Conservation (phyloP, 768 basidiomycete species). For the Termitomyces heimii region DNA sequence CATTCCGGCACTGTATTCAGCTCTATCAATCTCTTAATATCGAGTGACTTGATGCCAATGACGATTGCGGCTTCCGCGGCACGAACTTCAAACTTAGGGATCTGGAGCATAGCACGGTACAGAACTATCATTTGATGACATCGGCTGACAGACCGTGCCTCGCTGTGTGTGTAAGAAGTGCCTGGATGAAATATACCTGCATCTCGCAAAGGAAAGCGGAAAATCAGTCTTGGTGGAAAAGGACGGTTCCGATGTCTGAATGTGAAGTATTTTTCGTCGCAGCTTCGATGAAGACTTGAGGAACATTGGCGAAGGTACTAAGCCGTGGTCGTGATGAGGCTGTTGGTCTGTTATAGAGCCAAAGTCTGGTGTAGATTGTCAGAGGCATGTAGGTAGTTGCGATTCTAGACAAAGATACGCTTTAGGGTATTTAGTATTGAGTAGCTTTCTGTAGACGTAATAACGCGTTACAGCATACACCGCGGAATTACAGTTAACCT, state of each 20-base stretch:
- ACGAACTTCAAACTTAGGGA: not conserved
- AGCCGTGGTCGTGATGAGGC: no score
- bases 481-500: not conserved
- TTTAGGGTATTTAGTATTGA: not conserved
- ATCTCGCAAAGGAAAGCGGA: not conserved
- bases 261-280: not conserved
- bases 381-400: not conserved
- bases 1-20: not conserved
- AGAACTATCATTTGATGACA: not conserved
- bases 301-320: not conserved
- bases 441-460: not conserved
- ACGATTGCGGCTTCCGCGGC: not conserved
- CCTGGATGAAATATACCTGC: no score
- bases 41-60: not conserved
- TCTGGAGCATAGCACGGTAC: not conserved
- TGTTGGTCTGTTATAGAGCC: not conserved
- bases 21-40: not conserved
- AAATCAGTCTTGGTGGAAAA: not conserved
- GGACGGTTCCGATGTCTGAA: not conserved
- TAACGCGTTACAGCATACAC: not conserved
- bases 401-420: not conserved
- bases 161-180: not conserved
- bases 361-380: not conserved
- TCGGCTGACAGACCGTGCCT: not conserved
- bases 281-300: not conserved